Percentiles rank a stretch among this genome's conserved stretches.
phyloP scores from a whole-genome alignment of 1,284 basidiomycete species.

The Golubevia pallescens region DNA sequence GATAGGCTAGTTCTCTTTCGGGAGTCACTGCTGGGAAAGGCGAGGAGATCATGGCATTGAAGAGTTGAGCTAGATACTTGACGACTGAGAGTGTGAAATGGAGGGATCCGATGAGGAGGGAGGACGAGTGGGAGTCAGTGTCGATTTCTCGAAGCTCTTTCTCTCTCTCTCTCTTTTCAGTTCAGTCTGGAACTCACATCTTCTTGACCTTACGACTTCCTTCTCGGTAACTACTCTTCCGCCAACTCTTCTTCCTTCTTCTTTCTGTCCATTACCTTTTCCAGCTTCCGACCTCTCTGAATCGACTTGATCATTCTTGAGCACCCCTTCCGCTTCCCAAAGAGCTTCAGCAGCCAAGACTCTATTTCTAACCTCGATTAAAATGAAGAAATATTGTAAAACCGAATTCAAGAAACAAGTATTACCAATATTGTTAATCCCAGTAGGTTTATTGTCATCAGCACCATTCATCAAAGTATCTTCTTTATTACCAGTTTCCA shows the following conservation, averaged over 20 bases:
- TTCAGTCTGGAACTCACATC: neutral
- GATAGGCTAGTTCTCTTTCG: slow-evolving; percentile 53
- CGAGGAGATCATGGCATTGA: slow-evolving; percentile 45
- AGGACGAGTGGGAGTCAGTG: no score
- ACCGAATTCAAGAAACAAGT: slow-evolving; percentile 56
- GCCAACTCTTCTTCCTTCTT: neutral
- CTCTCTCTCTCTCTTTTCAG: no score
- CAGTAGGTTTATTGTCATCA: slow-evolving; percentile 10
- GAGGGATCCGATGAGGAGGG: no score
- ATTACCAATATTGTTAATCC: slow-evolving; percentile 52
- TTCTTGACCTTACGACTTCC: neutral
- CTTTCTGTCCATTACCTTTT: no score
- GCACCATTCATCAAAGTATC: neutral
- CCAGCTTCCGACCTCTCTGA: no score
- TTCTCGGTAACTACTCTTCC: neutral
- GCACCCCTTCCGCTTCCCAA: no score
- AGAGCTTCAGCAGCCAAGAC: no score
- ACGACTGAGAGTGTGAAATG: slow-evolving; percentile 16
- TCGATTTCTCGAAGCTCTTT: no score
- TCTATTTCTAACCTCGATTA: no score
- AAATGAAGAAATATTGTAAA: slow-evolving; percentile 17
- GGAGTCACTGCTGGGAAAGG: slow-evolving; percentile 45
- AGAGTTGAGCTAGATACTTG: slow-evolving; percentile 35
- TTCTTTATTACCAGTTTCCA: neutral
- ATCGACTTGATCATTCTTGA: no score